Base-by-base conservation (phyloP, 768 basidiomycete genomes). In the Mycena crocata region DNA sequence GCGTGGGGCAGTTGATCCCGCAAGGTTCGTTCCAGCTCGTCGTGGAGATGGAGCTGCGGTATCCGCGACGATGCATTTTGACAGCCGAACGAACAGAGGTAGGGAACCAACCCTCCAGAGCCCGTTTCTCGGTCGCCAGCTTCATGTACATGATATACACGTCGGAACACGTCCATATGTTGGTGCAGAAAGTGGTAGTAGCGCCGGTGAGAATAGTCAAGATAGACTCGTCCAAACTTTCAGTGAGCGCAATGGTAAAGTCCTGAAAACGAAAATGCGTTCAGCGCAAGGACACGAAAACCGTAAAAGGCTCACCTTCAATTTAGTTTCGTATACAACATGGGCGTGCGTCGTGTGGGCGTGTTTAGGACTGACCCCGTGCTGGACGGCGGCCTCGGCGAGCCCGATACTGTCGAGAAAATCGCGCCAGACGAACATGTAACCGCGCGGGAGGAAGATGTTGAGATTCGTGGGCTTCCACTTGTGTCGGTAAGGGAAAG, bases 1-100 rank as follows among this genome's bases (percentile, higher is more conserved):
- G n/a, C 1, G 31, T 44, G 34, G 56, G 56, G 15, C 56, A 57
- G 26, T 57, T 57, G 42, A 40, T 45, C 5, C 56, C 56, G 19
- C 56, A 57, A 2, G 28, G 12, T 6, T 24, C 7, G 31, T 13
- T 57, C 42, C 56, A 57, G 5, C 30, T 10, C 56, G 35, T 45
- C 14, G 24, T 57, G 2, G 42, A 44, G 13, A 31, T 10, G 7
- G 30, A 44, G 3, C 32, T 19, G n/a, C 44, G 40, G 19, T n/a
- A 57, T 13, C 56, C 42, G 1, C 56, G 56, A 15, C 13, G n/a
- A 21, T 50, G 12, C 2, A 50, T 5, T 2, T 28, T 10, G 17
- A 50, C 9, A 30, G 31, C 32, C 19, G 3, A 5, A 9, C 21
- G 28, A 3, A 50, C 23, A 21, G 12, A 19, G 5, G 49, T 30